A percentile compares a stretch with the other conserved stretches of the same genome.
These are phyloP conservation scores for Pythium dissotocum DNA, from an alignment of 352 stramenopile genomes.

Conservation along the genomic window DNA sequence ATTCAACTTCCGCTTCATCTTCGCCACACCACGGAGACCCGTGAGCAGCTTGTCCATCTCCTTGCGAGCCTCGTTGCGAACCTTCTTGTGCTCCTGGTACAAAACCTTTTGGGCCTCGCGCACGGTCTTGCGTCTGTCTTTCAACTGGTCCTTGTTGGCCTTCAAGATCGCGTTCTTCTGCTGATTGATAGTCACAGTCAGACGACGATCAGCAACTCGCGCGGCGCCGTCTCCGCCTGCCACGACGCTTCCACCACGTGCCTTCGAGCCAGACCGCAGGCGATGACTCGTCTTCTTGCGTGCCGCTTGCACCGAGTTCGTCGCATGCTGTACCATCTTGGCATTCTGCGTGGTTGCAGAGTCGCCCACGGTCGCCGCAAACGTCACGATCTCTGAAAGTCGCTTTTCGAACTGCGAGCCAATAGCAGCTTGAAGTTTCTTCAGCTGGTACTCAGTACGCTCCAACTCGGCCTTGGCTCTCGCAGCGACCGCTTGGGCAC, in stretches of 20 bases:
- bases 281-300: constrained; percentile 8
- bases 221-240: not conserved
- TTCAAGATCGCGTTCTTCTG: constrained; percentile 54
- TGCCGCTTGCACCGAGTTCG: constrained; percentile 12
- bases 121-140: constrained; percentile 42
- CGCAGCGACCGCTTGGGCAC: constrained; percentile 36
- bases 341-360: constrained; percentile 19
- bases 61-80: constrained; percentile 38
- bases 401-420: constrained; percentile 57
- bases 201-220: constrained; percentile 20
- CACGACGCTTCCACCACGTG: not conserved
- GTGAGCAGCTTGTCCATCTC: constrained; percentile 48
- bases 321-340: constrained; percentile 19
- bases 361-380: constrained; percentile 32
- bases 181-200: constrained; percentile 55
- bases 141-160: constrained; percentile 43
- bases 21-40: constrained; percentile 45
- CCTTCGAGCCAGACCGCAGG: not conserved
- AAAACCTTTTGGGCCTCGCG: constrained; percentile 41
- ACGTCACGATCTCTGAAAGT: constrained; percentile 43
- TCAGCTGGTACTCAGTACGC: constrained; percentile 57
- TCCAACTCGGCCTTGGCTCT: constrained; percentile 49
- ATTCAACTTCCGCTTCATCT: constrained; percentile 61
- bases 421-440: constrained; percentile 59
- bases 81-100: constrained; percentile 33